Evolutionary conservation across 2,329 filamentous ascomycete genomes (phyloP).

Genomic region (Ceratocystiopsis brevicomis): DNA sequence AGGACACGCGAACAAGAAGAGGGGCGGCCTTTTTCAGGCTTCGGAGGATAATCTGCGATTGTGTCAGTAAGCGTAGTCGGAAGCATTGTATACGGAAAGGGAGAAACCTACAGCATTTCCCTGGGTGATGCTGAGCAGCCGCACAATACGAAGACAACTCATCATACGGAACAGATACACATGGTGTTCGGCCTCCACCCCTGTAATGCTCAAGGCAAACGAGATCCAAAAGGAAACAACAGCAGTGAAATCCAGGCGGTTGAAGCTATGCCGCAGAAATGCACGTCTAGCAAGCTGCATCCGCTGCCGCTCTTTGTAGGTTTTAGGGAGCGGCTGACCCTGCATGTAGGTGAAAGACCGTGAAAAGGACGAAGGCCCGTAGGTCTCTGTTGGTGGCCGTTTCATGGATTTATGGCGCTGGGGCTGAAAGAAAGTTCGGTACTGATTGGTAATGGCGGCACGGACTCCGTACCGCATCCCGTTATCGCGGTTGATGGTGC

Average conservation of each 20-base stretch:
- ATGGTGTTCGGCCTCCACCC: conserved; percentile 49
- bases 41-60: conserved; percentile 59
- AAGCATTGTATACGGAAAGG: too few relatives aligned
- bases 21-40: conserved; percentile 93
- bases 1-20: conserved; percentile 76
- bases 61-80: not conserved
- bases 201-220: conserved; percentile 52
- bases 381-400: conserved; percentile 24
- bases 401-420: conserved; percentile 52
- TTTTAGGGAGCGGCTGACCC: conserved; percentile 39
- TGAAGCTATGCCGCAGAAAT: conserved; percentile 88
- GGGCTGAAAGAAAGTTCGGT: conserved; percentile 62
- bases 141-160: conserved; percentile 79
- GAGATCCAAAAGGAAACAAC: conserved; percentile 92
- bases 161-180: conserved; percentile 92
- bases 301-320: conserved; percentile 59
- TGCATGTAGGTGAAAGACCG: conserved; percentile 64
- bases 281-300: conserved; percentile 75
- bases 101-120: conserved; percentile 58
- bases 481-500: conserved; percentile 62
- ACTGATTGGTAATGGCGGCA: conserved; percentile 57
- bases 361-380: conserved; percentile 45
- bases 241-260: conserved; percentile 83
- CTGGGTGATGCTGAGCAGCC: conserved; percentile 78
- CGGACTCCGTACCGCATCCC: conserved; percentile 57